phyloP scores from a whole-genome alignment of 148 eudicot species.

The Silene latifolia region DNA sequence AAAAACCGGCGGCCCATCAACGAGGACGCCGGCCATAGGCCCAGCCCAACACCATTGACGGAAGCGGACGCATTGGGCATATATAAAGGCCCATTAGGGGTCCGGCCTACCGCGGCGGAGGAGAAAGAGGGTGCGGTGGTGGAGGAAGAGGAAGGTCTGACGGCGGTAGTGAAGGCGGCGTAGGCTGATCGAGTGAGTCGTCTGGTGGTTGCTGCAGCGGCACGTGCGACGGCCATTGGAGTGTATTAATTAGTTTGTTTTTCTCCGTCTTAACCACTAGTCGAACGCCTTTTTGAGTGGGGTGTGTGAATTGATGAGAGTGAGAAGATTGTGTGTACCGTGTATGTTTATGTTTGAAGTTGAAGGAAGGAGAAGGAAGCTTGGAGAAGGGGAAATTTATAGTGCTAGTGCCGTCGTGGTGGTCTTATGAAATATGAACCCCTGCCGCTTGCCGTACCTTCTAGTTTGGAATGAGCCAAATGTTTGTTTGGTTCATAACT shows the following conservation, averaged over 20 bases:
- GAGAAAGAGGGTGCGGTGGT: not conserved
- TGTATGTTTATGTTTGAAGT: too few species aligned
- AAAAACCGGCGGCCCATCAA: slow-evolving; percentile 25
- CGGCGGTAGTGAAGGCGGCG: slow-evolving; percentile 25
- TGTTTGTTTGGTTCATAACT: too few species aligned
- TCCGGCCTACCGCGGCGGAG: not conserved
- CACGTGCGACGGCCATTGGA: slow-evolving; percentile 35
- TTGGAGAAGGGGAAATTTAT: slow-evolving; percentile 37
- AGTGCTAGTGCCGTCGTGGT: too few species aligned
- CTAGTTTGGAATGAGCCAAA: too few species aligned
- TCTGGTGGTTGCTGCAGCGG: slow-evolving; percentile 25
- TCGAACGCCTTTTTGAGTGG: too few species aligned
- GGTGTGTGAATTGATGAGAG: not conserved
- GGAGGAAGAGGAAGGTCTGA: slow-evolving; percentile 8
- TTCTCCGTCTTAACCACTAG: too few species aligned
- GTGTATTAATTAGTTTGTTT: not conserved
- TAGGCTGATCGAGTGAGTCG: slow-evolving; percentile 42
- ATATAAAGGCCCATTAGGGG: slow-evolving; percentile 17
- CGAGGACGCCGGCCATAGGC: not conserved
- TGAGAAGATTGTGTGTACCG: not conserved
- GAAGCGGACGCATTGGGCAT: slow-evolving; percentile 12
- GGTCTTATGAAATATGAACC: not conserved
- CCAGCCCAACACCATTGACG: slow-evolving; percentile 15
- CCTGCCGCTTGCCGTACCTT: not conserved
- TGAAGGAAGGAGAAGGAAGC: slow-evolving; percentile 23